A percentile compares a stretch with the other conserved stretches of the same genome.
phyloP scores from a whole-genome alignment of 1,139 yeast species.

The Zygotorulaspora mrakii region DNA sequence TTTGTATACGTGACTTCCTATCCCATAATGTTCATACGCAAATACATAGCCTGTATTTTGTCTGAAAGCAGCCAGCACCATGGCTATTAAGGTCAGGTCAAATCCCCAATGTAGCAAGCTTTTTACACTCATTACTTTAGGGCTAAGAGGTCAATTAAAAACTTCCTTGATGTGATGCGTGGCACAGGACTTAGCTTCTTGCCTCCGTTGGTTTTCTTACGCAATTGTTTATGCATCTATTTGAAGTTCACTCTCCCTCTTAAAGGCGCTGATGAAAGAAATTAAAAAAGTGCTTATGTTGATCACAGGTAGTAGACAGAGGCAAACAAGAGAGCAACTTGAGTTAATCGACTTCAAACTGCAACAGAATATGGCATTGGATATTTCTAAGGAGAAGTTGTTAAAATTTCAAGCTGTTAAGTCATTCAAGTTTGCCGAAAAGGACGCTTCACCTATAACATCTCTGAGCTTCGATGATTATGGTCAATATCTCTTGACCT shows the following conservation, averaged over 20 bases:
- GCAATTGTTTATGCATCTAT: too few relatives aligned
- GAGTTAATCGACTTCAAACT: background rate
- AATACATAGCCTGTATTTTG: conserved; percentile 54
- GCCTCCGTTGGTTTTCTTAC: too few relatives aligned
- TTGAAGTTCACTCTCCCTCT: too few relatives aligned
- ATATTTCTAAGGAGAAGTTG: conserved; percentile 44
- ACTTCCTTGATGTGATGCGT: too few relatives aligned
- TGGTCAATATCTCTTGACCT: conserved; percentile 73
- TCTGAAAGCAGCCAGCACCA: conserved; percentile 61
- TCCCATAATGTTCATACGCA: conserved; percentile 42
- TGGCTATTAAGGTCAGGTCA: conserved; percentile 56
- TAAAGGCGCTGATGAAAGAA: too few relatives aligned
- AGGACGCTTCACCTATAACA: conserved; percentile 59
- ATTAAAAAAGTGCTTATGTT: too few relatives aligned
- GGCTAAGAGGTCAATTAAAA: too few relatives aligned
- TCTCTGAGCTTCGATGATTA: conserved; percentile 82
- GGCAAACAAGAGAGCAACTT: background rate
- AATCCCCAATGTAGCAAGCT: conserved; percentile 40
- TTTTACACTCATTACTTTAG: conserved; percentile 30
- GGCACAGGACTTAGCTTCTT: too few relatives aligned
- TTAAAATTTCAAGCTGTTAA: conserved; percentile 51
- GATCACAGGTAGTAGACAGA: too few relatives aligned
- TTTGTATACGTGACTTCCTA: conserved; percentile 50
- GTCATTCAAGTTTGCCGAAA: conserved; percentile 49
- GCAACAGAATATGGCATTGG: conserved; percentile 11